Evolutionary conservation across 2,329 filamentous ascomycete species (phyloP), one percentile per base, ranked within the genome.

Genomic region (Cladosporium sp.): DNA sequence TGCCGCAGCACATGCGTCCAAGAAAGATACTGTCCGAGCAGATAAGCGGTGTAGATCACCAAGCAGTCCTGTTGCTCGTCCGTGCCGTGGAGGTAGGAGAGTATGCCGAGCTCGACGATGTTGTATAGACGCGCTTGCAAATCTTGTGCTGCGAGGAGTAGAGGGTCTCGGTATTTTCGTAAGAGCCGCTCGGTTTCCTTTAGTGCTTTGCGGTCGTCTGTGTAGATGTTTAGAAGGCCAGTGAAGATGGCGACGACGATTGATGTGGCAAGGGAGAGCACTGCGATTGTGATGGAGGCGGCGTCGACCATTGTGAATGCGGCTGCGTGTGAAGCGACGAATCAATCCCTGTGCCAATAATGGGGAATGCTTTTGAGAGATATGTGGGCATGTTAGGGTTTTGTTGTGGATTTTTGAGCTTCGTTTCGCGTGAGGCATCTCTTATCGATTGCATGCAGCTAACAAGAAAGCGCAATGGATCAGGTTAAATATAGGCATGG

Each of bases 61-160:
- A 38, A 13, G 43, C 43, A 46, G 9, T 46, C 43, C n/a, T 46
- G 32, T 8, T 46, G 22, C 7, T 46, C 43, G 2, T 25, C 15
- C 13, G 32, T 16, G 43, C 43, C 43, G 22, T 38, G 43, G 12
- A 46, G n/a, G 22, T 38, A 46, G 16, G 33, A 6, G 8, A 46
- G 19, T 7, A 46, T 18, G 15, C 15, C 18, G 22, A 22, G 20
- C 2, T 46, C 33, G 43, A 16, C 38, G 15, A 46, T 38, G 22
- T 46, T 46, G 43, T 46, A 46, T 20, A 46, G 15, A 3, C 43
- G 20, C 1, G 43, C 25, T 46, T 46, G 43, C 32, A 46, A 20
- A 18, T 46, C 43, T 46, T 46, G 43, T 3, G 43, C n/a, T 22
- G 43, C 43, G 35, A 46, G 22, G 3, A 46, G 33, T 13, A 46